Evolutionary conservation across 805 yeast genomes (phyloP).

Genomic region (Lipomyces spencermartinsiae): DNA sequence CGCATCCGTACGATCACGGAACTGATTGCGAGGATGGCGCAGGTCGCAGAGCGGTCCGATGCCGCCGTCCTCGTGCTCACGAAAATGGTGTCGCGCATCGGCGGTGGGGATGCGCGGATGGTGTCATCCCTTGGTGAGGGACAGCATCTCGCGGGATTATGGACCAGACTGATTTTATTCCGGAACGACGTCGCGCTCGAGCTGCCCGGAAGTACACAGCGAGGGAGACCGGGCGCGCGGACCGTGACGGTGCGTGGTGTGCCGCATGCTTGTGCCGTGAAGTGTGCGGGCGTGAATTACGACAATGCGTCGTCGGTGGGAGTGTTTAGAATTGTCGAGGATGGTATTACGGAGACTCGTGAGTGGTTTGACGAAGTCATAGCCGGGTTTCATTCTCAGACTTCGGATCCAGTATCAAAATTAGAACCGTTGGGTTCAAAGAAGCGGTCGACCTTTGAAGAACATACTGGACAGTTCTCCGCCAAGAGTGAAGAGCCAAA

Average conservation of each 20-base stretch:
- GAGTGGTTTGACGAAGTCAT: conserved; percentile 21
- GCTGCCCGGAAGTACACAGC: neutral
- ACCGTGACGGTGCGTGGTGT: conserved; percentile 20
- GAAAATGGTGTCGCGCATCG: conserved; percentile 29
- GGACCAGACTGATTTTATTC: conserved; percentile 31
- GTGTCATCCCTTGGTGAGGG: conserved; percentile 31
- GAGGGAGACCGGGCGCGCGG: neutral
- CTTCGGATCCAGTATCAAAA: neutral
- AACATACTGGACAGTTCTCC: neutral
- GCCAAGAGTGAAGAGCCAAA: neutral
- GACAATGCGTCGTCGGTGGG: conserved; percentile 19
- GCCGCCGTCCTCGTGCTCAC: conserved; percentile 23
- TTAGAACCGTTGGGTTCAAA: neutral
- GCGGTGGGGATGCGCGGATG: conserved; percentile 25
- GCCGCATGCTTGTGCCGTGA: conserved; percentile 32
- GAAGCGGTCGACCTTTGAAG: neutral
- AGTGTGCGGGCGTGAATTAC: conserved; percentile 32
- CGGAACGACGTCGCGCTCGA: conserved; percentile 27
- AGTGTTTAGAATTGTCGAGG: conserved; percentile 21
- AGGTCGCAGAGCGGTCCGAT: conserved; percentile 20
- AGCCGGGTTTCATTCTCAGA: neutral
- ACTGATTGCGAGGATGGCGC: conserved; percentile 8
- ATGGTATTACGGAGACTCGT: conserved; percentile 21
- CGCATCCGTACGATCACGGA: conserved; percentile 21
- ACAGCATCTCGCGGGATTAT: conserved; percentile 11